These are phyloP conservation scores for Epichloe gansuensis DNA, from an alignment of 2,329 filamentous ascomycete species.

Conservation along the genomic window DNA sequence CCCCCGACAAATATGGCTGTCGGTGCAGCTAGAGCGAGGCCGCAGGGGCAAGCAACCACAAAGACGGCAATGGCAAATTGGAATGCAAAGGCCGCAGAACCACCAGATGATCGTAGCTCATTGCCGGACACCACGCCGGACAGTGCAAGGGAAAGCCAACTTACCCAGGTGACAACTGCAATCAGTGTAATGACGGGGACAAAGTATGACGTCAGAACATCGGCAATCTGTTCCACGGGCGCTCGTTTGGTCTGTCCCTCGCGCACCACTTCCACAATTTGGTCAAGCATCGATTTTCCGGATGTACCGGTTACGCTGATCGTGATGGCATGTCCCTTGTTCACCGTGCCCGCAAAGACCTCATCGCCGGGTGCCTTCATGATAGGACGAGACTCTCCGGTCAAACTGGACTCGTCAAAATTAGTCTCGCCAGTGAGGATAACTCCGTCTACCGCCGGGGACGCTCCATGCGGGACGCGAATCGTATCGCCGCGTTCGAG, in stretches of 20 bases:
- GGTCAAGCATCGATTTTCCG: conserved; percentile 65
- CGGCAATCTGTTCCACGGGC: conserved; percentile 63
- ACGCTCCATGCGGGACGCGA: conserved; percentile 64
- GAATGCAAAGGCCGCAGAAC: conserved; percentile 61
- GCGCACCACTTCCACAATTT: conserved; percentile 64
- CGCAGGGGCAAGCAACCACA: conserved; percentile 77
- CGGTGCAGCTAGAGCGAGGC: conserved; percentile 71
- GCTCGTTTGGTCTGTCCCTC: conserved; percentile 68
- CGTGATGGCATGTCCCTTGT: conserved; percentile 51
- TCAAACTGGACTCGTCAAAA: conserved; percentile 87
- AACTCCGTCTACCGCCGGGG: conserved; percentile 72
- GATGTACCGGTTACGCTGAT: conserved; percentile 51
- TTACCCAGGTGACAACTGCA: conserved; percentile 57
- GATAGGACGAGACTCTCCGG: conserved; percentile 61
- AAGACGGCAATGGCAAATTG: conserved; percentile 81
- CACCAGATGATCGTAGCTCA: conserved; percentile 46
- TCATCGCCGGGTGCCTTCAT: conserved; percentile 50
- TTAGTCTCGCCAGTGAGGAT: conserved; percentile 49
- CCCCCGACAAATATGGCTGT: conserved; percentile 78
- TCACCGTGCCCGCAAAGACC: conserved; percentile 64
- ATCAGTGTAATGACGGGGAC: conserved; percentile 60
- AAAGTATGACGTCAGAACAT: conserved; percentile 63
- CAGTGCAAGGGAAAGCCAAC: conserved; percentile 56
- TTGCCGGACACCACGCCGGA: conserved; percentile 42
- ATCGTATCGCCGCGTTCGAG: conserved; percentile 67